Evolutionary conservation across 768 basidiomycete species (phyloP).

Genomic region (Trametes gibbosa): DNA sequence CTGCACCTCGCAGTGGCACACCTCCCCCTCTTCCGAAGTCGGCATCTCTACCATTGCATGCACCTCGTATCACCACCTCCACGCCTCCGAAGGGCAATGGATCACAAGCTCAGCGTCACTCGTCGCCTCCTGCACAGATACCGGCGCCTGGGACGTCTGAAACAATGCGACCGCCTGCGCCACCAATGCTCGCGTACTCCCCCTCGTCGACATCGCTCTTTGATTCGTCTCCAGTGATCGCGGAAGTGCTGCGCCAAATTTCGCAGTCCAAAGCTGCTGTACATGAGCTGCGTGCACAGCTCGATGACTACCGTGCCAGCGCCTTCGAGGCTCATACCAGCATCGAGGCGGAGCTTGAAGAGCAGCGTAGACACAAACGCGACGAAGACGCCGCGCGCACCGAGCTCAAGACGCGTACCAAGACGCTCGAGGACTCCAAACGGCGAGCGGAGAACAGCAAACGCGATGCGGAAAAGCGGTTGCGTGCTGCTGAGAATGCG

Average conservation of each 20-base stretch:
- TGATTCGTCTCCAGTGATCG: constrained; percentile 69
- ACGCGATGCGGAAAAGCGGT: constrained; percentile 85
- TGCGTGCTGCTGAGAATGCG: constrained; percentile 63
- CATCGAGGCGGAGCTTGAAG: constrained; percentile 73
- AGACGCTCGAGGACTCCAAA: constrained; percentile 82
- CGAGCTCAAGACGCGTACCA: constrained; percentile 82
- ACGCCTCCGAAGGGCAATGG: constrained; percentile 30
- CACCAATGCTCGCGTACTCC: constrained; percentile 27
- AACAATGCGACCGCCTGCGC: constrained; percentile 12
- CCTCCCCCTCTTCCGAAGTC: constrained; percentile 86
- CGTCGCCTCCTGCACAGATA: constrained; percentile 18
- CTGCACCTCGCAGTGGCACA: constrained; percentile 59
- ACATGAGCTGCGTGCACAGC: constrained; percentile 65
- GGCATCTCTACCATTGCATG: constrained; percentile 73
- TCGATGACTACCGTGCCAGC: constrained; percentile 55
- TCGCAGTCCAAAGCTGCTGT: constrained; percentile 57
- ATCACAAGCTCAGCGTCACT: constrained; percentile 8
- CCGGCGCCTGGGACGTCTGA: constrained; percentile 16
- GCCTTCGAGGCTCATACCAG: constrained; percentile 58
- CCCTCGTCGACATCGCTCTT: constrained; percentile 36
- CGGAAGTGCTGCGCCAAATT: constrained; percentile 76
- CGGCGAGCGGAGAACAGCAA: constrained; percentile 76
- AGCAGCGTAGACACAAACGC: constrained; percentile 70
- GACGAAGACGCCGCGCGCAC: constrained; percentile 77
- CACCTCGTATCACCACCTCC: constrained; percentile 39